Evolutionary conservation across 2,329 filamentous ascomycete species (phyloP).

Genomic region (Cordyceps pruinosa): DNA sequence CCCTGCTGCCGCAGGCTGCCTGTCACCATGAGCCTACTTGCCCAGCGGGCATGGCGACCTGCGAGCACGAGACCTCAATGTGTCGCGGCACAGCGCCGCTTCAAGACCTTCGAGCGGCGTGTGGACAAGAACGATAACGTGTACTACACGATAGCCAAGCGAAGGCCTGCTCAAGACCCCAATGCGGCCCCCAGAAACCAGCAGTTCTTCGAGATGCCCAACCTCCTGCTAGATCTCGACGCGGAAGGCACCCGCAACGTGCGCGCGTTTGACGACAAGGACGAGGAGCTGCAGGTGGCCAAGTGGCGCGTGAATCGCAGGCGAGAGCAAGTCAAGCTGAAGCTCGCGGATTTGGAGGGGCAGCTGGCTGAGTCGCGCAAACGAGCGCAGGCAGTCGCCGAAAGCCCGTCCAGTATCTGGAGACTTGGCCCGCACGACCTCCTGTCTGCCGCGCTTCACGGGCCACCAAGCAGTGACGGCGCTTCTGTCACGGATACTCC

Average conservation of each 20-base stretch:
- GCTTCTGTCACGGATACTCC: not conserved
- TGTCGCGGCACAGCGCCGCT: slow-evolving; percentile 8
- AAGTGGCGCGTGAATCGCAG: slow-evolving; percentile 24
- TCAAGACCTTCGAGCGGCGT: slow-evolving; percentile 11
- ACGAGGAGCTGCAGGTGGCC: slow-evolving; percentile 27
- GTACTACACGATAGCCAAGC: slow-evolving; percentile 24
- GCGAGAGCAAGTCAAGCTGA: slow-evolving; percentile 19
- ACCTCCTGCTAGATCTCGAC: slow-evolving; percentile 46
- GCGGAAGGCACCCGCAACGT: slow-evolving; percentile 38
- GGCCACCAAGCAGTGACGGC: slow-evolving; percentile 9
- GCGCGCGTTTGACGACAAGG: slow-evolving; percentile 30
- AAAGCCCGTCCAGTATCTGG: slow-evolving; percentile 26
- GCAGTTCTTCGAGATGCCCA: slow-evolving; percentile 34
- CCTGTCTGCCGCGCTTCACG: slow-evolving; percentile 32
- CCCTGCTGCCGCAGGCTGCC: not conserved
- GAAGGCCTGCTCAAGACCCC: slow-evolving; percentile 1
- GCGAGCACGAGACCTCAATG: slow-evolving; percentile 7
- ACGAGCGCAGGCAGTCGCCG: slow-evolving; percentile 20
- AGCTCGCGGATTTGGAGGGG: slow-evolving; percentile 25
- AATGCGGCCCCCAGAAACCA: slow-evolving; percentile 2
- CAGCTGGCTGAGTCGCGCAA: slow-evolving; percentile 22
- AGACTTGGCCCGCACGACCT: slow-evolving; percentile 37
- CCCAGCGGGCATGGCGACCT: slow-evolving; percentile 5
- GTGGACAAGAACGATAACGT: slow-evolving; percentile 17
- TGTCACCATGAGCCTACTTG: not conserved